Evolutionary conservation across 2,329 filamentous ascomycete species (phyloP), one percentile per base, ranked within the genome.

Genomic region (Domatiomyces catenatus): DNA sequence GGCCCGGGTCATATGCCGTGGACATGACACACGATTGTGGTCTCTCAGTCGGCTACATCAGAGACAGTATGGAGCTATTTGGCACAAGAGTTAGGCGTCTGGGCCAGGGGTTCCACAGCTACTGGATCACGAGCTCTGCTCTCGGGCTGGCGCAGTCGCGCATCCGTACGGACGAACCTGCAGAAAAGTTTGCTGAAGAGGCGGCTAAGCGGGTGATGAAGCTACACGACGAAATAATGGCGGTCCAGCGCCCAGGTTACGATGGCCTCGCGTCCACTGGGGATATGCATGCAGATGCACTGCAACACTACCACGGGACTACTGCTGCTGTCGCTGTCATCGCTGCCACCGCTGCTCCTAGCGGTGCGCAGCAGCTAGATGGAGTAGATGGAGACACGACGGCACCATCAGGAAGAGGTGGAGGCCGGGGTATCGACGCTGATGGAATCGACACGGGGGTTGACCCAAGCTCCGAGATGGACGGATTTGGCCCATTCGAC

Each of bases 51-150:
- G 39, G 48, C 61, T 7, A 54, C 61, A 5, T 52, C 60, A 32
- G 57, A 59, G 1, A 54, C 26, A 28, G 44, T n/a, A 47, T 48
- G 22, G 50, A 52, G 24, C 28, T 28, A 24, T 46, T 36, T 12
- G 26, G 48, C n/a, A 44, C 44, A 12, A 44, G 48, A 42, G 47
- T 43, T 42, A 48, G 49, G 43, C 12, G 22, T 2, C 61, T 62
- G 8, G 65, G 64, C 18, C 61, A 62, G 7, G 64, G 63, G 1
- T 62, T 59, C 19, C 63, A 67, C 18, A 58, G 61, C 26, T 61
- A 63, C 50, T 67, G 63, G 62, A 62, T 63, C 24, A 53, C 64
- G 1, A 62, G 58, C 17, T 62, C 63, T 7, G 64, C 62, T 19
- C 55, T 54, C 10, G 60, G 60, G 26, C 53, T 67, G 7, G 58